Percentiles rank a stretch among this genome's conserved stretches.
These are phyloP conservation scores for Phytophthora multivora DNA, from an alignment of 352 stramenopile species.

Conservation along the genomic window DNA sequence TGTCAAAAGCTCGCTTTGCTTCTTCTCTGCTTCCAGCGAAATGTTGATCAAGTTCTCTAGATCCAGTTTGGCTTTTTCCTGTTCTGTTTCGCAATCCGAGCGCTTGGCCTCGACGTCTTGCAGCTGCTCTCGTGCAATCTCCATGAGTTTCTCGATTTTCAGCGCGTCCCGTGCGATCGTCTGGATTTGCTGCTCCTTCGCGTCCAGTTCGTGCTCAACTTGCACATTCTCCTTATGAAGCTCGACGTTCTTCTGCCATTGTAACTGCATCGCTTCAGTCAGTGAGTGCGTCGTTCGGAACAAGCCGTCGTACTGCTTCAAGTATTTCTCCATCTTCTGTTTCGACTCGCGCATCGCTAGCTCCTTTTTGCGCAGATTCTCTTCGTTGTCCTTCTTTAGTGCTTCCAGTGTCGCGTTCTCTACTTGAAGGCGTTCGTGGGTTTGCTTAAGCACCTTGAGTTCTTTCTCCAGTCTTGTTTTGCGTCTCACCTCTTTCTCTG, in stretches of 20 bases:
- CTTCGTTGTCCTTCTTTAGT: conserved; percentile 60
- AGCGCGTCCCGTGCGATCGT: conserved; percentile 57
- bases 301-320: conserved; percentile 86
- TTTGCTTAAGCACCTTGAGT: conserved; percentile 71
- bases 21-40: conserved; percentile 63
- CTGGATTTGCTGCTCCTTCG: conserved; percentile 59
- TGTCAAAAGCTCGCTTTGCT: conserved; percentile 69
- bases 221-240: conserved; percentile 78
- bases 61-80: conserved; percentile 66
- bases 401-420: conserved; percentile 49
- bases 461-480: conserved; percentile 74
- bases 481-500: conserved; percentile 65
- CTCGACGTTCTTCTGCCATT: conserved; percentile 87
- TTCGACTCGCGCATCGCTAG: conserved; percentile 78
- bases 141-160: conserved; percentile 79
- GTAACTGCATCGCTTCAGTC: conserved; percentile 78
- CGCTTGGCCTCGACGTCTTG: conserved; percentile 66
- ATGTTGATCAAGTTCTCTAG: conserved; percentile 73
- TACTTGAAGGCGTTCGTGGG: conserved; percentile 51
- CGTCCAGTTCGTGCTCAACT: conserved; percentile 59
- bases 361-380: conserved; percentile 72
- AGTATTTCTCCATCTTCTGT: conserved; percentile 89
- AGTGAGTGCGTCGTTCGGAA: conserved; percentile 80
- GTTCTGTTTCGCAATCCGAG: conserved; percentile 61
- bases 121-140: conserved; percentile 77